phyloP scores from a whole-genome alignment of 805 yeast species.

The Clavispora santaluciae region DNA sequence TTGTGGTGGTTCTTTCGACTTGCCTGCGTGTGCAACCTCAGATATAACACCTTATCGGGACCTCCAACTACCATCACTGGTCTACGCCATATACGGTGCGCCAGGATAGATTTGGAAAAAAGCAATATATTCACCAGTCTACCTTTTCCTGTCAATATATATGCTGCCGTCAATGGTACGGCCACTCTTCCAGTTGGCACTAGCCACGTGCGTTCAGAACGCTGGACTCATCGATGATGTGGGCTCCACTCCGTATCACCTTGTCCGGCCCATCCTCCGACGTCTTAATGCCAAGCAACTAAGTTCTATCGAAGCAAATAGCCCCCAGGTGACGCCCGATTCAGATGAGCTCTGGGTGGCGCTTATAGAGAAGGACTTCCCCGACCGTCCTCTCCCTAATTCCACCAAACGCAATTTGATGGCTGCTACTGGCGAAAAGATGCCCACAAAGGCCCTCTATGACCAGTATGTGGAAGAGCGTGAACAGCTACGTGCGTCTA shows the following conservation, averaged over 20 bases:
- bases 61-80: too few relatives aligned
- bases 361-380: constrained; percentile 45
- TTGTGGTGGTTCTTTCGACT: neutral
- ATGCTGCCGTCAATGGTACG: neutral
- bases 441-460: constrained; percentile 38
- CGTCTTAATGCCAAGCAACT: constrained; percentile 42
- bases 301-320: constrained; percentile 33
- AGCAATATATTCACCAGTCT: too few relatives aligned
- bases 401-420: constrained; percentile 4
- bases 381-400: constrained; percentile 33
- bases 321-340: constrained; percentile 38
- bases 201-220: constrained; percentile 10
- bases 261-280: constrained; percentile 42
- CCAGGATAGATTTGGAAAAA: too few relatives aligned
- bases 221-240: constrained; percentile 15
- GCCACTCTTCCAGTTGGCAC: constrained; percentile 7
- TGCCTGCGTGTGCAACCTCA: too few relatives aligned
- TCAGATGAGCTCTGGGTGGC: constrained; percentile 44
- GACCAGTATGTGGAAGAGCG: constrained; percentile 35
- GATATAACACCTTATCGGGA: too few relatives aligned
- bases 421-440: constrained; percentile 5
- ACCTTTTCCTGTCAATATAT: too few relatives aligned
- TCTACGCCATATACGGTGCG: too few relatives aligned
- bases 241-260: constrained; percentile 36
- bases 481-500: constrained; percentile 39